phyloP scores from a whole-genome alignment of 352 stramenopile genomes.

The Phytophthora vignae region DNA sequence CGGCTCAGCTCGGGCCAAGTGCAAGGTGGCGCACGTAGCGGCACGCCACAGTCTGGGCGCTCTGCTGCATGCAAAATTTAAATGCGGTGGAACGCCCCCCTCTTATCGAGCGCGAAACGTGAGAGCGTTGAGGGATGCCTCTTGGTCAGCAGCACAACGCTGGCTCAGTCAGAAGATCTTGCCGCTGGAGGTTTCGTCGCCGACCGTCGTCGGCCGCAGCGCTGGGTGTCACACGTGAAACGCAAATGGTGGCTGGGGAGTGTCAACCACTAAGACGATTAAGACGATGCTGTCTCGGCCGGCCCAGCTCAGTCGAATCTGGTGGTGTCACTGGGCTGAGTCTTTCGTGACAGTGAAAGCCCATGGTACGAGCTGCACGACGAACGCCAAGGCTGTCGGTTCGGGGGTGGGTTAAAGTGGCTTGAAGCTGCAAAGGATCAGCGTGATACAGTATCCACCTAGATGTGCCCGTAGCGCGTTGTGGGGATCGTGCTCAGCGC shows the following conservation, averaged over 20 bases:
- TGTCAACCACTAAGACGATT: not conserved
- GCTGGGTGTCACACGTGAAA: conserved; percentile 17
- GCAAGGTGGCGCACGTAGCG: conserved; percentile 8
- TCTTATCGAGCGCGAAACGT: not conserved
- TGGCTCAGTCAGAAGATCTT: not conserved
- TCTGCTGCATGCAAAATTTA: conserved; percentile 15
- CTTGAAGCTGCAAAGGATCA: conserved; percentile 2
- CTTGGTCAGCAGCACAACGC: too few relatives aligned
- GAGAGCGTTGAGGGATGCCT: not conserved
- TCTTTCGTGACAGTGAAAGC: not conserved
- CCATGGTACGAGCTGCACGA: not conserved
- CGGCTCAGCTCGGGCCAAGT: conserved; percentile 12
- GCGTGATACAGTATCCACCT: not conserved
- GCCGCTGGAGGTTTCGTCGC: not conserved
- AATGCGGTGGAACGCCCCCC: not conserved
- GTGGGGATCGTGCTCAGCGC: conserved; percentile 13
- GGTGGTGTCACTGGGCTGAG: not conserved
- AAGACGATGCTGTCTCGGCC: conserved; percentile 12
- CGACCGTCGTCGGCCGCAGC: not conserved
- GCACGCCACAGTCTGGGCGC: conserved; percentile 9
- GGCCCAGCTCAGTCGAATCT: conserved; percentile 15
- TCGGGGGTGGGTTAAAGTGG: not conserved
- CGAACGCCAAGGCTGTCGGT: not conserved
- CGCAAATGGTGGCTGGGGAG: conserved; percentile 16
- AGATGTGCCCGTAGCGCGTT: conserved; percentile 9